These are phyloP conservation scores for Scortechinia acanthostroma DNA, from an alignment of 2,329 filamentous ascomycete genomes.

Conservation along the genomic window DNA sequence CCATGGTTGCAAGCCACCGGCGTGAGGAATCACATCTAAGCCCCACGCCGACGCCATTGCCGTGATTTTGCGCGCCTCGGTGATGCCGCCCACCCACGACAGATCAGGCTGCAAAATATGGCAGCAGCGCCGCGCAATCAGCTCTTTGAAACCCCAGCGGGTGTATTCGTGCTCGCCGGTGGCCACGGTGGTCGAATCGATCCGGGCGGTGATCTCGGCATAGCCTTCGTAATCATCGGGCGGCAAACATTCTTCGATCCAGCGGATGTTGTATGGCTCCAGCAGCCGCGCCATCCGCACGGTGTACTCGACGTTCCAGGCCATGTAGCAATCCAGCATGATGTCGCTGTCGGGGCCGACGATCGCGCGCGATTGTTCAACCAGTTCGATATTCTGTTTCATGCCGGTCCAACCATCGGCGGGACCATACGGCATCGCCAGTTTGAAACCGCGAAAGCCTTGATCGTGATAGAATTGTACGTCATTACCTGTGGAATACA, in stretches of 20 bases:
- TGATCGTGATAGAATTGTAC: too few species aligned
- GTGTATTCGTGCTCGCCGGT: not conserved
- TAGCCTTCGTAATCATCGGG: not conserved
- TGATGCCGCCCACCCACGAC: not conserved
- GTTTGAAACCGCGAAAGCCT: conserved; percentile 1
- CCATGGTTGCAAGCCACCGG: not conserved
- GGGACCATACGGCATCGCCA: not conserved
- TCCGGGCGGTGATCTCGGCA: conserved; percentile 1
- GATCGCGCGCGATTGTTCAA: not conserved
- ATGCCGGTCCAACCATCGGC: not conserved
- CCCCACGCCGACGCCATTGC: not conserved
- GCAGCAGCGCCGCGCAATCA: not conserved
- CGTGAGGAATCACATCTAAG: conserved; percentile 3
- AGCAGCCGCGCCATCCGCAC: not conserved
- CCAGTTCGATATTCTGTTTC: not conserved
- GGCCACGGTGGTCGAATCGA: not conserved
- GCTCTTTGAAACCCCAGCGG: not conserved
- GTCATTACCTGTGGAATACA: conserved; percentile 1
- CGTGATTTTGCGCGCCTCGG: not conserved
- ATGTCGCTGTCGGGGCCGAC: not conserved
- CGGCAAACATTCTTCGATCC: conserved; percentile 1
- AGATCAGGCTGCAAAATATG: conserved; percentile 1
- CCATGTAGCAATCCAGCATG: conserved; percentile 1
- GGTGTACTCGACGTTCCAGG: conserved; percentile 1
- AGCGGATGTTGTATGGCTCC: not conserved